These are phyloP conservation scores for Candida yuanshanica DNA, from an alignment of 805 yeast genomes.

Conservation along the genomic window DNA sequence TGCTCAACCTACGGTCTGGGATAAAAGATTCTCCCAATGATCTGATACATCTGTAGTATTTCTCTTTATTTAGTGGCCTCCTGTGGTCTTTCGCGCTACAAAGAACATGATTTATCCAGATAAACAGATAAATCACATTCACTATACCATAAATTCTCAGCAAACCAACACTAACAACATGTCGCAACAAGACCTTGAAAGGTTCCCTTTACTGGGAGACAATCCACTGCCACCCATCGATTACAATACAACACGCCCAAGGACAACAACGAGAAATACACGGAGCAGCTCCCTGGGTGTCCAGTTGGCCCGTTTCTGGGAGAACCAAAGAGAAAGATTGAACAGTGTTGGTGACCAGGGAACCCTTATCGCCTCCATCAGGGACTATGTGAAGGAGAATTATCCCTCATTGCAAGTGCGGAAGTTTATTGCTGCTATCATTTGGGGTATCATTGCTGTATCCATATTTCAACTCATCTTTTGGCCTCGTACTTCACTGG, in stretches of 20 bases:
- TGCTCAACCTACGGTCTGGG: too few relatives aligned
- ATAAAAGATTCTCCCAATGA: too few relatives aligned
- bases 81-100: too few relatives aligned
- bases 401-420: slow-evolving; percentile 18
- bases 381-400: slow-evolving; percentile 15
- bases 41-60: too few relatives aligned
- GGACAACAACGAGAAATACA: background rate
- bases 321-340: background rate
- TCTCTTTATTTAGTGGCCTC: too few relatives aligned
- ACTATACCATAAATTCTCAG: too few relatives aligned
- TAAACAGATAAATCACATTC: too few relatives aligned
- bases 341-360: background rate
- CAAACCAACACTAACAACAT: too few relatives aligned
- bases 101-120: too few relatives aligned
- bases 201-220: background rate
- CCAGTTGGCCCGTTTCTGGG: background rate
- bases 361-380: slow-evolving; percentile 13
- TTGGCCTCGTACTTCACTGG: slow-evolving; percentile 77
- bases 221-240: background rate
- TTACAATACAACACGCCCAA: too few relatives aligned
- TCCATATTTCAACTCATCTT: slow-evolving; percentile 56
- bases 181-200: background rate
- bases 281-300: slow-evolving; percentile 1
- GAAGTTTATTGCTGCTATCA: slow-evolving; percentile 17
- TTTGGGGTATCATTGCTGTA: slow-evolving; percentile 22